A percentile compares a stretch with the other conserved stretches of the same genome.
These are phyloP conservation scores for Annulohypoxylon stygium DNA, from an alignment of 495 filamentous ascomycete species.

Conservation along the genomic window DNA sequence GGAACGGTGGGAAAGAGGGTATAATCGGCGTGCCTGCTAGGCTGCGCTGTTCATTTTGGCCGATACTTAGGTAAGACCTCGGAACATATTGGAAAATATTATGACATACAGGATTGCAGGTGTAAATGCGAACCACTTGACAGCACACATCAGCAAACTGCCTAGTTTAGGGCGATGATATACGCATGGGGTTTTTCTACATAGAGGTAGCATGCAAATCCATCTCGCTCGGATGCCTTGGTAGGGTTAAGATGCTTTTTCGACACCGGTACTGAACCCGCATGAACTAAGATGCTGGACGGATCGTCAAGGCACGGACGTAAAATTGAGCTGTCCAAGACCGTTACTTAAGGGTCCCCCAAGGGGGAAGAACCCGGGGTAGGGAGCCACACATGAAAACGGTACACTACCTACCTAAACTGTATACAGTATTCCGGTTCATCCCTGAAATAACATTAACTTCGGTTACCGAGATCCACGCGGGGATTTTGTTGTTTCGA, in stretches of 20 bases:
- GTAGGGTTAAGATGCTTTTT: background rate
- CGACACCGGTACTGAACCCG: conserved; percentile 33
- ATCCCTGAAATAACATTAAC: conserved; percentile 13
- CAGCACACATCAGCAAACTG: conserved; percentile 27
- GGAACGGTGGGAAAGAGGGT: background rate
- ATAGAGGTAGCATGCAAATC: background rate
- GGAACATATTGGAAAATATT: no score
- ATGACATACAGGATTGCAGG: conserved; percentile 29
- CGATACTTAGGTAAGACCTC: background rate
- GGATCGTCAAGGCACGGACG: conserved; percentile 31
- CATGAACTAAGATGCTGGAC: conserved; percentile 27
- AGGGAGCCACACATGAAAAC: conserved; percentile 16
- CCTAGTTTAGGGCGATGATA: background rate
- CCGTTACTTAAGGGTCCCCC: conserved; percentile 9
- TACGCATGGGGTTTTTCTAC: conserved; percentile 15
- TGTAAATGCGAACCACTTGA: conserved; percentile 3
- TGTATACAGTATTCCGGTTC: background rate
- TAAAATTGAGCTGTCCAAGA: conserved; percentile 12
- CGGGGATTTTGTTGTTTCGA: conserved; percentile 23
- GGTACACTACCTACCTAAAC: background rate
- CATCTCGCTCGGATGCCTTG: conserved; percentile 14
- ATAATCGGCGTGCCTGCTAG: background rate
- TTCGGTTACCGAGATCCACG: conserved; percentile 22
- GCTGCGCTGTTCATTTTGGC: background rate
- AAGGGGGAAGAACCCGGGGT: conserved; percentile 19